Percentiles rank a stretch among this genome's conserved stretches.
These are phyloP conservation scores for Paxillus rubicundulus DNA, from an alignment of 768 basidiomycete genomes.

Conservation along the genomic window DNA sequence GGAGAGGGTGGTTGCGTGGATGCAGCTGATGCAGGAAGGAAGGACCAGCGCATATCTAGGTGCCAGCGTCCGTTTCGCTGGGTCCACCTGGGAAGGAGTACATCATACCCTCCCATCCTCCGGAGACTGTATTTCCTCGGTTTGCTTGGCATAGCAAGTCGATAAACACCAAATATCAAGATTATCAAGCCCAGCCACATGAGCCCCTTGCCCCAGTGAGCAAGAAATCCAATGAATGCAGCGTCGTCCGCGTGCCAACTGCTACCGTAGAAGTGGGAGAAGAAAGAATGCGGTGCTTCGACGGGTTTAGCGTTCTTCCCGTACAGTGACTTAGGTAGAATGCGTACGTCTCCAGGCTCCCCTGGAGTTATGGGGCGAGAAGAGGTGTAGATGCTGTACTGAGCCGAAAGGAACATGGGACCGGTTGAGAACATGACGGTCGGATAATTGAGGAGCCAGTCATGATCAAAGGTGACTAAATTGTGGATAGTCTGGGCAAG, in stretches of 20 bases:
- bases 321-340: conserved; percentile 95
- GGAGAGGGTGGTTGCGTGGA: conserved; percentile 45
- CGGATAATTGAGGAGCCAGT: conserved; percentile 94
- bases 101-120: conserved; percentile 71
- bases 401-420: conserved; percentile 96
- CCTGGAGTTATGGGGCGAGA: conserved; percentile 55
- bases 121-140: conserved; percentile 59
- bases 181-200: conserved; percentile 83
- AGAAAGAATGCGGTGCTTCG: conserved; percentile 89
- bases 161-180: conserved; percentile 65
- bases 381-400: conserved; percentile 84
- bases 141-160: conserved; percentile 53
- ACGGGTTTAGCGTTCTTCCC: conserved; percentile 88
- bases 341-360: conserved; percentile 71
- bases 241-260: conserved; percentile 99
- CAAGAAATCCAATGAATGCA: conserved; percentile 93
- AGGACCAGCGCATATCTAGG: conserved; percentile 59
- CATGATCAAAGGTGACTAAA: conserved; percentile 87
- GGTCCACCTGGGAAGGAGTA: conserved; percentile 72
- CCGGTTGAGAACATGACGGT: conserved; percentile 99
- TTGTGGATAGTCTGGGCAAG: conserved; percentile 92
- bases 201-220: conserved; percentile 79
- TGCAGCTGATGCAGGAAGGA: conserved; percentile 42
- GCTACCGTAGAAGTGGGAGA: conserved; percentile 96
- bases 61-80: conserved; percentile 72